Evolutionary conservation across 805 yeast genomes (phyloP), one percentile per base, ranked within the genome.

Genomic region (Peterozyma toletana): DNA sequence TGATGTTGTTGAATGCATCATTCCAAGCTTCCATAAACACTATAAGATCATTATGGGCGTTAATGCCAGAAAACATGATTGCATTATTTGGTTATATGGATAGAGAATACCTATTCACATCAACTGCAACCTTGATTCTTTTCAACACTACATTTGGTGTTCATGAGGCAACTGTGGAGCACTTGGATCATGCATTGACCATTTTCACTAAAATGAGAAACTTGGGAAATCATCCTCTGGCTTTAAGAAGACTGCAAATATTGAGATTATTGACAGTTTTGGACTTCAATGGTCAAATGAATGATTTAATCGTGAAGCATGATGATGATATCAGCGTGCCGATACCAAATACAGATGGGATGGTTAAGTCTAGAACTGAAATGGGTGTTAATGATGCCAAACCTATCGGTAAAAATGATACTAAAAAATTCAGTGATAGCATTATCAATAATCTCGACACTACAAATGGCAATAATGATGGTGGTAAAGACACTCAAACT

Each of bases 71-170:
- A 45, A 83, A 83, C 50, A 82, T 83, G 88, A 81, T 85, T n/a
- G 91, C 95, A 0, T 60, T 84, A 37, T 85, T 85, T 63, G 93
- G 95, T 2, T 85, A 86, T 68, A 84, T 85, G 91, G 95, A 85
- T 56, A 69, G 95, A 53, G 95, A 85, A 54, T 85, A 85, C 55
- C 64, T 85, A 18, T 85, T 83, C 58, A 84, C 89, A 0, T 77
- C 90, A 0, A 79, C 90, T 3, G 83, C 86, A 5, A 84, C 93
- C 0, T 62, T 84, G 39, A 77, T 84, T 13, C 65, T 85, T 36
- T 84, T 83, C 58, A 85, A 82, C 57, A 81, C 88, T 1, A 82
- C 93, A 0, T 85, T 85, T 63, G 95, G 95, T 7, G 83, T 84
- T 6, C 87, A 84, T 55, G 86, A 83, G 21, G 86, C 85, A 29